Evolutionary conservation across 2,329 filamentous ascomycete species (phyloP).

Genomic region (Bipolaris zeicola): DNA sequence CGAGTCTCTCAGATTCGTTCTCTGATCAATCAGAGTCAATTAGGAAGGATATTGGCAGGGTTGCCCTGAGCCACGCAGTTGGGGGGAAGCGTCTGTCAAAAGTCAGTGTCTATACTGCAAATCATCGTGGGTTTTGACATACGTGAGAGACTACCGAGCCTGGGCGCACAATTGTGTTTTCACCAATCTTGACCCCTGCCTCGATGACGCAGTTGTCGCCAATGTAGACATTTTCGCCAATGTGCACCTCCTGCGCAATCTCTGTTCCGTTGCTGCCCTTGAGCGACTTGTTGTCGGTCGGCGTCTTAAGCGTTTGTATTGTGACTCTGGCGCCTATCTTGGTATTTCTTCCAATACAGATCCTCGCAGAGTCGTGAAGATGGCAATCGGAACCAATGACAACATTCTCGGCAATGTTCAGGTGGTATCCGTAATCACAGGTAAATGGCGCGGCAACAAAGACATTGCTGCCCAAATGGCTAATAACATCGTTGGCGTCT

Average conservation of each 20-base stretch:
- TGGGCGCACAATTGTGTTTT: slow-evolving; percentile 59
- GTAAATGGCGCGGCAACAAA: slow-evolving; percentile 86
- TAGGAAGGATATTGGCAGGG: slow-evolving; percentile 46
- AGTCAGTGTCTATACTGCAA: slow-evolving; percentile 19
- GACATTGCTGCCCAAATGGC: slow-evolving; percentile 73
- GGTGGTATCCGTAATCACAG: slow-evolving; percentile 96
- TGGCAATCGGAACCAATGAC: slow-evolving; percentile 82
- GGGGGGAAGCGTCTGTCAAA: slow-evolving; percentile 52
- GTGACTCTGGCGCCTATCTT: slow-evolving; percentile 79
- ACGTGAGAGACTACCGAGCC: slow-evolving; percentile 62
- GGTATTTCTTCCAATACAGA: slow-evolving; percentile 78
- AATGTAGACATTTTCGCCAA: slow-evolving; percentile 74
- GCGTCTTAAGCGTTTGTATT: slow-evolving; percentile 76
- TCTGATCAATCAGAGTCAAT: slow-evolving; percentile 21
- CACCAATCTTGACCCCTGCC: slow-evolving; percentile 60
- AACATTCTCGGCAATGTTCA: slow-evolving; percentile 83
- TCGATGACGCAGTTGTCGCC: slow-evolving; percentile 67
- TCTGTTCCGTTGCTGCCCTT: slow-evolving; percentile 76
- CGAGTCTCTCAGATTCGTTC: not conserved
- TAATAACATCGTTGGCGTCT: slow-evolving; percentile 40
- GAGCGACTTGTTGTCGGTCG: slow-evolving; percentile 73
- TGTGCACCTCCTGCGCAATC: slow-evolving; percentile 71
- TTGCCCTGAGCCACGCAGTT: slow-evolving; percentile 56
- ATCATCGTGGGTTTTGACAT: slow-evolving; percentile 33
- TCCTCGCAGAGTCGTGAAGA: slow-evolving; percentile 83